Base-by-base conservation (phyloP, 305 asterid species). In the Solanum hybrid region DNA sequence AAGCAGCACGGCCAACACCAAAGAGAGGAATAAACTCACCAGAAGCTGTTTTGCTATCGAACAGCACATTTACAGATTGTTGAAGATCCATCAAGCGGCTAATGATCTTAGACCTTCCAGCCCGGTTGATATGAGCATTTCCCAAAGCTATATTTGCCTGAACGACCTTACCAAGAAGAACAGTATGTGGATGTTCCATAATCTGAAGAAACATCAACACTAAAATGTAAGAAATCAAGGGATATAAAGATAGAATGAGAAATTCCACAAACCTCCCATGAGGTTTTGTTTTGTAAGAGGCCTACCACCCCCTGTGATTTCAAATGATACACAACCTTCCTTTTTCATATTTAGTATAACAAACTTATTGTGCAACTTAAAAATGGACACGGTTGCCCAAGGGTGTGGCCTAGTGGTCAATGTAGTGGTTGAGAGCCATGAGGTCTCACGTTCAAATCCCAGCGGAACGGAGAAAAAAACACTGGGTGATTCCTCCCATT, bases 111-210 rank as follows among this genome's bases (percentile, higher is more conserved):
- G 93, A 92, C 42, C 91, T 94, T 82, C 95, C 96, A 84, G 93
- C 92, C 89, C 87, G 90, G 90, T 93, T 93, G 79, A 56, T 88
- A 89, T 92, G 95, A 90, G 98, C 96, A 90, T 94, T 95, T 91
- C 95, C 94, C 91, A 97, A 88, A 85, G 98, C 97, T 87, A 94
- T 92, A 91, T 95, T 96, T 88, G 98, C 94, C 93, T 93, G 96
- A 89, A 97, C 90, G 89, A 97, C 95, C 93, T 94, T 96, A 89
- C 97, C 97, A 91, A 97, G 88, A 89, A 95, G 92, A 94, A 92
- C 85, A 35, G 99, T 97, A 80, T 94, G 99, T 77, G 98, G 95
- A 91, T 97, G 99, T 91, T 96, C 98, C 99, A 95, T 94, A 89
- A 95, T 94, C 99, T 97, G 95, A 90, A 92, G 76, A 32, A 17